Evolutionary conservation across 2,329 filamentous ascomycete species (phyloP), one percentile per base, ranked within the genome.

Genomic region (Fusarium duplospermum): DNA sequence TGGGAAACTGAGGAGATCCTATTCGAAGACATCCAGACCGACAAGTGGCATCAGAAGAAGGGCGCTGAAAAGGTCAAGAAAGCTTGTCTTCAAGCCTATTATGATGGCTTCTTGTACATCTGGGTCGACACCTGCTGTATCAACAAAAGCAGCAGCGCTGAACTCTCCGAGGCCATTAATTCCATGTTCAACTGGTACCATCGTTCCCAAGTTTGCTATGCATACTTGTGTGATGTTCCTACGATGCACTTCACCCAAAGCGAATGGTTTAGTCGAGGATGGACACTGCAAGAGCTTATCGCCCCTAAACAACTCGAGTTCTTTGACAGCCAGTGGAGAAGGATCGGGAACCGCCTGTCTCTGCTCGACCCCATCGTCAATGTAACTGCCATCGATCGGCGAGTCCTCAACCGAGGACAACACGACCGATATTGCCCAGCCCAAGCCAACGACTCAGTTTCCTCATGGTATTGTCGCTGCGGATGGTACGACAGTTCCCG

Each of bases 71-170:
- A 47, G 22, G 42, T 24, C 22, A 18, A 24, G 22, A 10, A 4
- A 10, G 42, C 22, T 18, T 47, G 42, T 10, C 1, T 10, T 1
- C 22, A 4, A 0, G 42, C 42, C 1, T 6, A 4, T 1, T 1
- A 1, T 0, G 42, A 47, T 47, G 8, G 14, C 11, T 47, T 18
- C 42, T 1, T 11, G 14, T 47, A 47, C 22, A 47, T 47, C 42
- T 47, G 42, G 42, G 18, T 47, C 42, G 42, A 47, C 14, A 47
- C 42, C 22, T 47, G 42, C 22, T 47, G 42, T 24, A 47, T 47
- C 27, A 22, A 47, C 8, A 47, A 47, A 4, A 11, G 42, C 42
- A 47, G 42, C 42, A 47, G 42, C 7, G 42, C 42, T 2, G 42
- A 47, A 27, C 42, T 47, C 22, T 47, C 42, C 8, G 42, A 47